Percentiles rank a stretch among this genome's conserved stretches.
Conservation (phyloP, 192 early-diverging fungal genomes). For the Umbelopsis sp. region DNA sequence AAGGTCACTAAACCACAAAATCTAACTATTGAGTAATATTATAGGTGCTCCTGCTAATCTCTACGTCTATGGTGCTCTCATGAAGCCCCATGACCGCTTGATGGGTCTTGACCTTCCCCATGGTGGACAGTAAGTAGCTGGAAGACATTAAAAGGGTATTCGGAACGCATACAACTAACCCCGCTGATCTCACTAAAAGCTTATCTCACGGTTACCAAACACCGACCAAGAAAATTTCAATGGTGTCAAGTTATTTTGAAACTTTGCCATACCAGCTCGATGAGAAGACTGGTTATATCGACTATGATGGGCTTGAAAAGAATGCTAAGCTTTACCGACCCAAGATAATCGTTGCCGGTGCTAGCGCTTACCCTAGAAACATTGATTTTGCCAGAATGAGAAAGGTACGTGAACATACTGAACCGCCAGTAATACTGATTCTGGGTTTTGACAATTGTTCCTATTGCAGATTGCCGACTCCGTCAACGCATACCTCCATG, state of each 20-base stretch:
- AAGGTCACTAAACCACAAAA: too few relatives aligned
- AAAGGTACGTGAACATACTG: conserved; percentile 26
- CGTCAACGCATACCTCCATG: conserved; percentile 89
- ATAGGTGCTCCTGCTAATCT: conserved; percentile 94
- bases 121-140: conserved; percentile 86
- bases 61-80: conserved; percentile 92
- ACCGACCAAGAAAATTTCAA: conserved; percentile 94
- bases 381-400: conserved; percentile 91
- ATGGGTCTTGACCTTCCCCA: conserved; percentile 99
- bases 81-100: conserved; percentile 96
- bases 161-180: not conserved
- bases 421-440: not conserved
- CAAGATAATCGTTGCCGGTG: conserved; percentile 95
- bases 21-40: too few relatives aligned
- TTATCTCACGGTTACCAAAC: conserved; percentile 99
- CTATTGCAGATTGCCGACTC: conserved; percentile 73
- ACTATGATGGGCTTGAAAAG: conserved; percentile 87
- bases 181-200: conserved; percentile 38
- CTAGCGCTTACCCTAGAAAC: conserved; percentile 93
- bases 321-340: conserved; percentile 87
- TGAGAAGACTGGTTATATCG: conserved; percentile 89
- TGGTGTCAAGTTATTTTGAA: conserved; percentile 95
- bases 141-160: not conserved
- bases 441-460: not conserved
- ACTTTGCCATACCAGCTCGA: conserved; percentile 93